Conservation (phyloP, 2,329 filamentous ascomycete genomes). For the Pyrenophora seminiperda region DNA sequence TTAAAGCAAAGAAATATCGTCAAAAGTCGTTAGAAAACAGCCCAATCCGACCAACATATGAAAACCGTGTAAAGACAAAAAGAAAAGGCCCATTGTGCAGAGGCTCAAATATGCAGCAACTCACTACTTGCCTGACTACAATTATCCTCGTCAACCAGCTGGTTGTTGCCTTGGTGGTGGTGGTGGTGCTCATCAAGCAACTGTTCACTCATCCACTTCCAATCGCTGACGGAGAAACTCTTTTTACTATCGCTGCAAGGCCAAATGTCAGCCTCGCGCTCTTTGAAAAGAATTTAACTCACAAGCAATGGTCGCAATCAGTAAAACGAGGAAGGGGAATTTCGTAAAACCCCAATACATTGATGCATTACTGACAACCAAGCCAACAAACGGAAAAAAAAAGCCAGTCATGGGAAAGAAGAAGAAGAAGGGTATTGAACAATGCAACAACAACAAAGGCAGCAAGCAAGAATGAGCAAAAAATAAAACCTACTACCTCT, state of each 20-base stretch:
- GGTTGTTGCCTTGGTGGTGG: slow-evolving; percentile 4
- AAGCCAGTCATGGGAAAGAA: neutral
- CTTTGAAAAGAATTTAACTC: too few species aligned
- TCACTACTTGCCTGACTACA: slow-evolving; percentile 16
- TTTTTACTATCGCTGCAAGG: slow-evolving; percentile 5
- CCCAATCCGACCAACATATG: neutral
- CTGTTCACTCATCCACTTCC: slow-evolving; percentile 17
- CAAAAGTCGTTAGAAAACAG: too few species aligned
- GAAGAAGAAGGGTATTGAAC: too few species aligned
- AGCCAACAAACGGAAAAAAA: neutral
- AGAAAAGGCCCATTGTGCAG: neutral
- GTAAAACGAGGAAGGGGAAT: too few species aligned
- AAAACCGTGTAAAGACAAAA: neutral
- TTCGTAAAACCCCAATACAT: too few species aligned
- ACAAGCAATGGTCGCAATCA: too few species aligned
- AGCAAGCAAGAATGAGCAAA: too few species aligned
- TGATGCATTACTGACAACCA: too few species aligned
- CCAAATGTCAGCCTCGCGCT: slow-evolving; percentile 2
- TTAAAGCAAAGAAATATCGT: too few species aligned
- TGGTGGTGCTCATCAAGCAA: slow-evolving; percentile 5
- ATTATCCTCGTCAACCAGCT: slow-evolving; percentile 9
- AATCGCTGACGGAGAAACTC: slow-evolving; percentile 19
- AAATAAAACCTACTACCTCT: too few species aligned
- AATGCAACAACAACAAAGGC: too few species aligned
- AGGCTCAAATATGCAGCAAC: slow-evolving; percentile 6